Evolutionary conservation across 768 basidiomycete genomes (phyloP), one percentile per base, ranked within the genome.

Genomic region (Tulasnella calospora): DNA sequence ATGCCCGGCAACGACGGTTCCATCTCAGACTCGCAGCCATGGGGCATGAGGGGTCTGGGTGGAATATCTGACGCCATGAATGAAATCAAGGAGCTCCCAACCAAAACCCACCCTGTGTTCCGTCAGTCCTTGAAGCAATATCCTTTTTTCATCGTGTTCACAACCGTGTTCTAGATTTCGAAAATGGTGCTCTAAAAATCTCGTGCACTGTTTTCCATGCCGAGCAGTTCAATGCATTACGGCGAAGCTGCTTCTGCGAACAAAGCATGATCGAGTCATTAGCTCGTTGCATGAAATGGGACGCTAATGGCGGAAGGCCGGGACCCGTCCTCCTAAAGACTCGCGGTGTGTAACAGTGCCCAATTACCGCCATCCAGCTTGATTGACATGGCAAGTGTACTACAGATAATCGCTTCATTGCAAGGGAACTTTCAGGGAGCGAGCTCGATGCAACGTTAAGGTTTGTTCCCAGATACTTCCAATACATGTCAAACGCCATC

Each of bases 261-360:
- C 92, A 92, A 82, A 95, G 93, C 81, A 95, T 98, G 85, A 89
- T 99, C 61, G 96, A 98, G 83, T 96, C 94, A 0, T 85, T 99
- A 19, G 92, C 98, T 0, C 88, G 97, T 36, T 99, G 98, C 83
- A 89, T 97, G 80, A 97, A 97, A 83, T 99, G 96, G 94, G 92
- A 99, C 82, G 92, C 95, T 0, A 92, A 89, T 77, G 98, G 98
- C 33, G 98, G 98, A 10, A 98, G 98, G 83, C 97, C 95, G 13
- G 96, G 97, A 17, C 97, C 95, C 6, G 96, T 94, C 0, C 99
- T 99, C 85, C 85, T 99, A 81, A 99, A 99, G 85, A 98, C 97
- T 21, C 88, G 91, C 87, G 96, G 96, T 94, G 79, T 51, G 87
- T 36, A 67, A 75, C 19, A 51, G 40, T 72, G 27, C 33, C 30